Conservation (phyloP, 1,284 basidiomycete genomes). For the Cutaneotrichosporon mucoides region DNA sequence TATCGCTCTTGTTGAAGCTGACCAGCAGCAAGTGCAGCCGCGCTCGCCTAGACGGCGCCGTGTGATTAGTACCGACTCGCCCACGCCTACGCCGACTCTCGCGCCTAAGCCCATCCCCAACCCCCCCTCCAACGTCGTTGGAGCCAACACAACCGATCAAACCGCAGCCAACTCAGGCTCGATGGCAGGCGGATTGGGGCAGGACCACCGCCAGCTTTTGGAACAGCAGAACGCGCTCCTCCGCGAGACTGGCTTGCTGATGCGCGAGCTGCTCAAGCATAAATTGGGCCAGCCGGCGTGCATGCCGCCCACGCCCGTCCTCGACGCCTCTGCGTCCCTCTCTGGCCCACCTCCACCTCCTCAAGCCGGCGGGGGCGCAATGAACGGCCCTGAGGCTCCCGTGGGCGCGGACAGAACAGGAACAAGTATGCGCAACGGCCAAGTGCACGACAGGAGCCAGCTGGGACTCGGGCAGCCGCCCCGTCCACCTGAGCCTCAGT, state of each 20-base stretch:
- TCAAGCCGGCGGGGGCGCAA: no score
- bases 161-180: neutral
- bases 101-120: neutral
- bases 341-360: no score
- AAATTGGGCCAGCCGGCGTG: neutral
- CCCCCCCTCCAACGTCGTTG: no score
- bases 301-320: constrained; percentile 1
- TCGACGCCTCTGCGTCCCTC: neutral
- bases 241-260: neutral
- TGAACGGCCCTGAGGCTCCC: neutral
- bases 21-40: neutral
- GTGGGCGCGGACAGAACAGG: no score
- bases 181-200: no score
- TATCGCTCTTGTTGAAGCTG: neutral
- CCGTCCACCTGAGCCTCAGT: neutral
- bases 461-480: neutral
- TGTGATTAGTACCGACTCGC: neutral
- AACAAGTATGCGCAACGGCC: neutral
- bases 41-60: neutral
- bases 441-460: neutral
- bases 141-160: no score
- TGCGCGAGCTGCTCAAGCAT: neutral
- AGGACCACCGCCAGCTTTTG: neutral
- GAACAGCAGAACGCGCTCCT: neutral
- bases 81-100: neutral